These are phyloP conservation scores for Lantana camara DNA, from an alignment of 257 asterid species.

Conservation along the genomic window DNA sequence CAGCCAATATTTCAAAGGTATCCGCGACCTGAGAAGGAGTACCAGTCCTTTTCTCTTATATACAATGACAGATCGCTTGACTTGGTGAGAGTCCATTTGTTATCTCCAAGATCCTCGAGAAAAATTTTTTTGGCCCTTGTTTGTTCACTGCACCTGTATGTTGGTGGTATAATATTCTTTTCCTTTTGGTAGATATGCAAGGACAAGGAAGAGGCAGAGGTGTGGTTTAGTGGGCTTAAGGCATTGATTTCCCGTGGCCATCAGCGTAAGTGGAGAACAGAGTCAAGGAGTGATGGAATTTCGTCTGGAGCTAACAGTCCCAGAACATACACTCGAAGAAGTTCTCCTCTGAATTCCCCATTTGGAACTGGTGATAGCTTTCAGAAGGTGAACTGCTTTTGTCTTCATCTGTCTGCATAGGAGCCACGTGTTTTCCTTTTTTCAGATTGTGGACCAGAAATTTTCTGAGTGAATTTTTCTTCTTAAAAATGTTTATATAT, in stretches of 20 bases:
- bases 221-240: constrained; percentile 95
- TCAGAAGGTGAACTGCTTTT: constrained; percentile 63
- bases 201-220: constrained; percentile 99
- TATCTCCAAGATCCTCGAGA: constrained; percentile 10
- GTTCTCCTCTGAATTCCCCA: constrained; percentile 92
- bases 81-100: constrained; percentile 59
- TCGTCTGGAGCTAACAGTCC: constrained; percentile 94
- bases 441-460: constrained; percentile 15
- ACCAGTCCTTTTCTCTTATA: constrained; percentile 91
- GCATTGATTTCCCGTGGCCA: constrained; percentile 83
- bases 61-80: constrained; percentile 92
- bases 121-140: constrained; percentile 20
- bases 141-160: constrained; percentile 26
- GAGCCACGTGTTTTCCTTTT: constrained; percentile 8
- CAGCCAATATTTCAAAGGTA: constrained; percentile 94
- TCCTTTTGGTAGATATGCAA: constrained; percentile 71
- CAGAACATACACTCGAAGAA: constrained; percentile 73
- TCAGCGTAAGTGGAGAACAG: constrained; percentile 86
- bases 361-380: constrained; percentile 72
- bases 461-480: constrained; percentile 2
- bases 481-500: constrained; percentile 30
- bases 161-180: constrained; percentile 3
- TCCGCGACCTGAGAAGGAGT: constrained; percentile 96
- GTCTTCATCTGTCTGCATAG: constrained; percentile 7
- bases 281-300: constrained; percentile 87